phyloP scores from a whole-genome alignment of 371 early-diverging fungal genomes.

The Mortierella sp. region DNA sequence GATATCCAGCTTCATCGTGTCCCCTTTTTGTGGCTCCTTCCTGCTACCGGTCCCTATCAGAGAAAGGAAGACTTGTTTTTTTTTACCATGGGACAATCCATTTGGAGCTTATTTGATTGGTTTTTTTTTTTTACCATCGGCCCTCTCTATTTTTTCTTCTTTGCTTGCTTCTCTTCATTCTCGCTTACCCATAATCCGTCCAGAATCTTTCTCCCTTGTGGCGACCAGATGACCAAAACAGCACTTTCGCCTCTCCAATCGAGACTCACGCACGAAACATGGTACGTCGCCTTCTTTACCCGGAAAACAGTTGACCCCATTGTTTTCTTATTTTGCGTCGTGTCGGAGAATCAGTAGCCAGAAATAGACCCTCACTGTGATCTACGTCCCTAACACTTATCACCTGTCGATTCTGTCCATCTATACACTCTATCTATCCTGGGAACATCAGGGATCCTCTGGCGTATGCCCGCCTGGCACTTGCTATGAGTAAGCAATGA shows the following conservation, averaged over 20 bases:
- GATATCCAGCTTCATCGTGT: too few relatives aligned
- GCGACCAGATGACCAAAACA: neutral
- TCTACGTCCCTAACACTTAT: too few relatives aligned
- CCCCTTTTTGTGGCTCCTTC: too few relatives aligned
- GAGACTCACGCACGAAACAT: slow-evolving; percentile 4
- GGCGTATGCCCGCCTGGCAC: too few relatives aligned
- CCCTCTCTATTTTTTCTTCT: neutral
- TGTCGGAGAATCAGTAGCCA: neutral
- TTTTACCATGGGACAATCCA: neutral
- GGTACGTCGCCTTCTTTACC: neutral
- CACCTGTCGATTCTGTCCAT: too few relatives aligned
- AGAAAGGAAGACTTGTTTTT: neutral
- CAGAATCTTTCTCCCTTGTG: too few relatives aligned
- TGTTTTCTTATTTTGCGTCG: too few relatives aligned
- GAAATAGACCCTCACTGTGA: too few relatives aligned
- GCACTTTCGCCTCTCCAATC: neutral
- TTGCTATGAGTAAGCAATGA: too few relatives aligned
- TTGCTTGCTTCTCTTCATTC: neutral
- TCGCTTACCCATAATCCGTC: neutral
- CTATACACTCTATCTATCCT: too few relatives aligned
- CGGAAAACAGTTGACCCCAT: neutral
- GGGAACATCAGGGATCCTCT: too few relatives aligned
- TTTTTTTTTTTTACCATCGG: neutral
- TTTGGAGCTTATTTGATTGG: neutral
- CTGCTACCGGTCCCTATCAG: too few relatives aligned